Evolutionary conservation across 768 basidiomycete species (phyloP), one percentile per base, ranked within the genome.

Genomic region (Peribolospora baueri): DNA sequence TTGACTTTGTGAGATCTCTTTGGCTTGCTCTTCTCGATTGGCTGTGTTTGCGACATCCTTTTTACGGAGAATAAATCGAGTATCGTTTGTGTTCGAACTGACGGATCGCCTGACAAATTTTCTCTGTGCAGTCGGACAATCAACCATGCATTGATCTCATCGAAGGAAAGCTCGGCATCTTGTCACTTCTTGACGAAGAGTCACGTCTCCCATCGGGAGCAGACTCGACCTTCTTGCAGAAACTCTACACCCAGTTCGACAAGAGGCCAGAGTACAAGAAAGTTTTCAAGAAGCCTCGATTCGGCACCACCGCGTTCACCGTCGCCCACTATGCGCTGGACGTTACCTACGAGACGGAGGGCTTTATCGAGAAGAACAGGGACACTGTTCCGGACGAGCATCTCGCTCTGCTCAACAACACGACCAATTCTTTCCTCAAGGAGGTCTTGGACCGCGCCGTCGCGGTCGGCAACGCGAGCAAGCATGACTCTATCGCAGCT

Each of bases 321-420:
- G 86, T 98, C 61, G 84, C 90, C 7, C 93, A 98, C 65, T 98
- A 98, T 67, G 93, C 93, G 4, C 72, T 87, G 63, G 93, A 98
- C 66, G 93, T 98, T 54, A 95, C 90, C 2, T 98, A 98, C 68
- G 93, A 97, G 65, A 85, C 83, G 5, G 93, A 95, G 60, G 90
- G 93, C 14, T 98, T 98, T 70, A 72, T 98, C 66, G 93, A 98
- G 70, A 98, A 98, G 72, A 98, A 98, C 65, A 74, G 91, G 56
- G 93, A 98, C 66, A 95, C 93, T 2, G 93, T 98, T 3, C 93
- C 93, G 2, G 93, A 98, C 62, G 93, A 98, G 64, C 93, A 97
- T 54, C 85, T 98, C 76, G 71, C 78, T 3, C 73, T 97, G 7
- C 74, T 98, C 42, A 81, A 82, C 48, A 68, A 74, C 10, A 88